Percentiles rank a stretch among this genome's conserved stretches.
These are phyloP conservation scores for Fraxinus cuspidata DNA, from an alignment of 257 asterid species.

Conservation along the genomic window DNA sequence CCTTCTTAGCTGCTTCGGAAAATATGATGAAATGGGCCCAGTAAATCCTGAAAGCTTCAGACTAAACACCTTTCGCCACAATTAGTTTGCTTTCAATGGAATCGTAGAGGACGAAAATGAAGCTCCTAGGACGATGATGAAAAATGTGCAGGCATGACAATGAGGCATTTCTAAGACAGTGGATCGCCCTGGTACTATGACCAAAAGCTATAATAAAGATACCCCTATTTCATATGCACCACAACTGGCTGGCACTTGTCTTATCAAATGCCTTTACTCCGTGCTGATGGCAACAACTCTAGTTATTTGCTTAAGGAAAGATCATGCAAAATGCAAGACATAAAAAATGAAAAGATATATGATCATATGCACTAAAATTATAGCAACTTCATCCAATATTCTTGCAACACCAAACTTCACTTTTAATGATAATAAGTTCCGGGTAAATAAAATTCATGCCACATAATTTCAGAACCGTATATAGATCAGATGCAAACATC, in stretches of 20 bases:
- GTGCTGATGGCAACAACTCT: neutral
- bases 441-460: slow-evolving; percentile 1
- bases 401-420: neutral
- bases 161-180: neutral
- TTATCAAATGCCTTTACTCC: neutral
- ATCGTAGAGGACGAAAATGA: slow-evolving; percentile 1
- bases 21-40: neutral
- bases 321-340: neutral
- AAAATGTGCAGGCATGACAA: neutral
- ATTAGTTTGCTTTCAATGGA: neutral
- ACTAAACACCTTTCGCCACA: neutral
- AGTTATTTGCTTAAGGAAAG: neutral
- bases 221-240: neutral
- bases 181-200: neutral
- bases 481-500: neutral
- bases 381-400: neutral
- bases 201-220: neutral
- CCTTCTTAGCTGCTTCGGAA: neutral
- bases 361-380: neutral
- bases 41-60: neutral
- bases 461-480: neutral
- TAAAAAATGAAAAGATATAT: neutral
- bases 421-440: neutral
- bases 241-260: neutral
- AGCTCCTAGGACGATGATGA: neutral